These are phyloP conservation scores for Hansenula sp. DNA, from an alignment of 1,139 yeast genomes.

Conservation along the genomic window DNA sequence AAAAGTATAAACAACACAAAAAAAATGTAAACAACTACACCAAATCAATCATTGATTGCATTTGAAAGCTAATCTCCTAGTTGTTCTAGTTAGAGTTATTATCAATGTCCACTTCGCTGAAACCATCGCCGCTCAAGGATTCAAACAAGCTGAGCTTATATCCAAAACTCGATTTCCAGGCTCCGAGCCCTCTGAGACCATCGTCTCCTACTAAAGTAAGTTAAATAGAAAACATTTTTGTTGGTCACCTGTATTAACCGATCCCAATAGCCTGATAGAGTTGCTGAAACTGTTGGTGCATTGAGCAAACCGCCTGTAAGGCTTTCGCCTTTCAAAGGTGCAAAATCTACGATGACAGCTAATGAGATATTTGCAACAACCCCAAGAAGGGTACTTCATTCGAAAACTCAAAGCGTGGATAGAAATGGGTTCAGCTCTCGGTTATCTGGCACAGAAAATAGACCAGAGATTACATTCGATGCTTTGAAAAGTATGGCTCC, in stretches of 20 bases:
- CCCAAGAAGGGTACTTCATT: conserved; percentile 13
- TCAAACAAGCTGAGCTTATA: not conserved
- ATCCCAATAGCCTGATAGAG: not conserved
- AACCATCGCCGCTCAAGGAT: not conserved
- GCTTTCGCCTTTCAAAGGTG: conserved; percentile 21
- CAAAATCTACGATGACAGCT: conserved; percentile 8
- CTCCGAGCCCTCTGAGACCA: not conserved
- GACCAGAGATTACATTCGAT: conserved; percentile 11
- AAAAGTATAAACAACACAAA: not conserved
- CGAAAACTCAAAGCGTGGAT: conserved; percentile 19
- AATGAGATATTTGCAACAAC: conserved; percentile 16
- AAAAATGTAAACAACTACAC: not conserved
- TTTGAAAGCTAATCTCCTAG: no score
- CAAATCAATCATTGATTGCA: not conserved
- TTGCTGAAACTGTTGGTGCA: not conserved
- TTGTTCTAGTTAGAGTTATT: no score
- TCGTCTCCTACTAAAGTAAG: not conserved
- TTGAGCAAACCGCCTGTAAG: conserved; percentile 19
- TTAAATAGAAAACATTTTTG: no score
- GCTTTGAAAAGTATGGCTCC: conserved; percentile 14
- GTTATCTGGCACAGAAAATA: not conserved
- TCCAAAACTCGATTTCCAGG: conserved; percentile 1
- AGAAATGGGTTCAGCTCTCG: conserved; percentile 6
- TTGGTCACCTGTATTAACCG: not conserved
- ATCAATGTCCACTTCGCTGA: not conserved